phyloP scores from a whole-genome alignment of 208 protist species.

The Acanthamoeba lenticulata region DNA sequence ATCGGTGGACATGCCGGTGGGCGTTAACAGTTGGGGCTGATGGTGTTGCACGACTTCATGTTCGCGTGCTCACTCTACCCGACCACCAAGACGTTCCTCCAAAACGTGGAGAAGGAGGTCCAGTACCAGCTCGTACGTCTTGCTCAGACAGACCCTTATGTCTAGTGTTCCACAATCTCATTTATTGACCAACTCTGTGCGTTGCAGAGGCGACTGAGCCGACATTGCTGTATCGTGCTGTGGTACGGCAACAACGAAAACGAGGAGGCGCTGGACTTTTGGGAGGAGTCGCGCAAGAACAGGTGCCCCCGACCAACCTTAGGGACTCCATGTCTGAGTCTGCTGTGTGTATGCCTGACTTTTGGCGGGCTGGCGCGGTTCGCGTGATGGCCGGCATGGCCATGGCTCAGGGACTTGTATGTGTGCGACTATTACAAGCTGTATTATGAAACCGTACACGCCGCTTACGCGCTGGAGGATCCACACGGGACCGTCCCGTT shows the following conservation, averaged over 20 bases:
- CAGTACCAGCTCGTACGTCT: conserved; percentile 73
- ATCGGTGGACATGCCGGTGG: no score
- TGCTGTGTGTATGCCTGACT: no score
- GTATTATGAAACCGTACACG: conserved; percentile 74
- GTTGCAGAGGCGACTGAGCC: conserved; percentile 72
- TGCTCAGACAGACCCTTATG: no score
- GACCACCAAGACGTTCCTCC: conserved; percentile 78
- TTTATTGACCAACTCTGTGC: not conserved
- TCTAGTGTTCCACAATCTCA: no score
- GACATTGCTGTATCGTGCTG: conserved; percentile 84
- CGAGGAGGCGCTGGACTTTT: conserved; percentile 80
- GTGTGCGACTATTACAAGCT: conserved; percentile 80
- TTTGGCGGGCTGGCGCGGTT: not conserved
- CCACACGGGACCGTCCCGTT: conserved; percentile 73
- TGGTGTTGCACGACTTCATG: conserved; percentile 90
- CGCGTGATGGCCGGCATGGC: not conserved
- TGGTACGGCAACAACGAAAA: conserved; percentile 90
- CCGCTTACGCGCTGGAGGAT: conserved; percentile 5
- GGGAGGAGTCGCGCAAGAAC: not conserved
- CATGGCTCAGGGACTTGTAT: conserved; percentile 69
- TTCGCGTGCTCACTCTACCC: conserved; percentile 88
- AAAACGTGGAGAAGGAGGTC: conserved; percentile 77
- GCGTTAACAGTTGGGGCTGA: conserved; percentile 80
- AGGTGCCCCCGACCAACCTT: no score
- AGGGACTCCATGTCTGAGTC: no score